Evolutionary conservation across 345 rosid species (phyloP), one percentile per base, ranked within the genome.

Genomic region (Citrus maxima): DNA sequence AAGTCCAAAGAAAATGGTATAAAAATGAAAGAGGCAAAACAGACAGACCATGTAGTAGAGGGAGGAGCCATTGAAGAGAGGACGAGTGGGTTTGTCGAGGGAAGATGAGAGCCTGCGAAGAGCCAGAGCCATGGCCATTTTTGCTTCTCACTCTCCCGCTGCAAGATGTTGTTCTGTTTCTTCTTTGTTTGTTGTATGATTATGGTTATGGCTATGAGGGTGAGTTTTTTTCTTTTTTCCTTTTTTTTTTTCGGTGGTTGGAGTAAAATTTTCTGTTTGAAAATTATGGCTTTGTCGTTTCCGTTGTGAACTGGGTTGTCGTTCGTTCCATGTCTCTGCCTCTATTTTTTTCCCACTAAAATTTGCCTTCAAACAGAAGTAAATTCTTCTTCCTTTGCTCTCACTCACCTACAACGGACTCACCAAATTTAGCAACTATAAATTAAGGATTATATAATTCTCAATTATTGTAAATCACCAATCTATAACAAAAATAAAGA

Each of bases 91-190:
- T 85, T 89, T 90, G 80, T 93, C 88, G 46, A 90, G 34, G 62
- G 98, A 90, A 76, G 98, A 92, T 27, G 98, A 93, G 83, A 96
- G 98, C 54, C 98, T 86, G 70, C 98, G 95, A 76, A 96, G 92
- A 78, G 98, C 97, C 97, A 90, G 86, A 27, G 99, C 97, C 98
- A 93, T 91, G 2, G 93, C 97, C 97, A 93, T 93, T 79, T 81
- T 72, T 81, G 75, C 67, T 70, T 79, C 80, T 69, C n/a, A 56
- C 68, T 32, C 68, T 28, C 19, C 0, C 37, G 8, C 37, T 7
- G 51, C 10, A 54, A 19, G 74, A 5, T 3, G 10, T 18, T 7
- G n/a, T 28, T 71, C 12, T 3, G 12, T 21, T 6, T 70, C 19
- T 37, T 19, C 12, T 37, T 19, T n/a, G 27, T 21, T 10, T 14